These are phyloP conservation scores for Prunus persica DNA, from an alignment of 306 rosid genomes.

Conservation along the genomic window Prunus_persica_NCBIv2 NC_034015.1:5720001-5720500, in stretches of 20 bases:
- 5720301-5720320: slow-evolving; percentile 24
- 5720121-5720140: slow-evolving; percentile 63
- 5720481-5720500: slow-evolving; percentile 29
- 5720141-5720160: not conserved
- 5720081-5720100: slow-evolving; percentile 76
- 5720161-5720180: slow-evolving; percentile 19
- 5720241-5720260: slow-evolving; percentile 20
- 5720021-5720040: slow-evolving; percentile 21
- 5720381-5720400: slow-evolving; percentile 15
- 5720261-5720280: slow-evolving; percentile 36
- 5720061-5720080: slow-evolving; percentile 46
- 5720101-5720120: slow-evolving; percentile 93
- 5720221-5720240: not conserved
- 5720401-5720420: slow-evolving; percentile 8
- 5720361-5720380: slow-evolving; percentile 35
- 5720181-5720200: slow-evolving; percentile 8
- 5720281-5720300: slow-evolving; percentile 20
- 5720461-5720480: slow-evolving; percentile 40
- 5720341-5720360: slow-evolving; percentile 43
- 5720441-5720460: slow-evolving; percentile 37
- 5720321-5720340: slow-evolving; percentile 41
- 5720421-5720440: not conserved
- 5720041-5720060: slow-evolving; percentile 24
- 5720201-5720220: not conserved
- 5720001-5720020: slow-evolving; percentile 23